Percentiles rank a stretch among this genome's conserved stretches.
phyloP scores from a whole-genome alignment of 768 basidiomycete species.

The Boletus coccyginus region DNA sequence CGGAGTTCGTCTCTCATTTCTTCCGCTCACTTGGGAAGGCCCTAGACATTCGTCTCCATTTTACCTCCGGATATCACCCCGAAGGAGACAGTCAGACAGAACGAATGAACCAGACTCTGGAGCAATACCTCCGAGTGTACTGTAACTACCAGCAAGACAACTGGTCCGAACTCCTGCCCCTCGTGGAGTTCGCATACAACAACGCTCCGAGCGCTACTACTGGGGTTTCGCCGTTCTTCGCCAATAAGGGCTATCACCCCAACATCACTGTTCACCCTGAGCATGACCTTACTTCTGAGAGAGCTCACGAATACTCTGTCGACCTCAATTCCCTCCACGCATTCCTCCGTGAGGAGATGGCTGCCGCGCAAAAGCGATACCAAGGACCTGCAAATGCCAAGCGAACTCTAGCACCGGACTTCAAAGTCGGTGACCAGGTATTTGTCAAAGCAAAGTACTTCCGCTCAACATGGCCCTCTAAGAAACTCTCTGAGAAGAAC shows the following conservation, averaged over 20 bases:
- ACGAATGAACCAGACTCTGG: too few species aligned
- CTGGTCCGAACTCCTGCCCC: not conserved
- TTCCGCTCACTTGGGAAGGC: not conserved
- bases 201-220: not conserved
- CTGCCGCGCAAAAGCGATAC: not conserved
- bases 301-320: not conserved
- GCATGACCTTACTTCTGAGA: not conserved
- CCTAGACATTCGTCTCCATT: not conserved
- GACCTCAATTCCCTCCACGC: not conserved
- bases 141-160: not conserved
- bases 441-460: not conserved
- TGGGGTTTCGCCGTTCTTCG: not conserved
- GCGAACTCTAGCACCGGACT: not conserved
- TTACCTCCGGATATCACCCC: not conserved
- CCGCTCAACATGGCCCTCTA: not conserved
- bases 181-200: not conserved
- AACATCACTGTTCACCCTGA: not conserved
- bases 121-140: too few species aligned
- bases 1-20: not conserved
- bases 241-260: not conserved
- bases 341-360: not conserved
- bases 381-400: not conserved
- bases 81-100: too few species aligned
- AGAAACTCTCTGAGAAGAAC: not conserved
- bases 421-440: not conserved